Evolutionary conservation across 2,329 filamentous ascomycete genomes (phyloP).

Genomic region (Pezicula neosporulosa): DNA sequence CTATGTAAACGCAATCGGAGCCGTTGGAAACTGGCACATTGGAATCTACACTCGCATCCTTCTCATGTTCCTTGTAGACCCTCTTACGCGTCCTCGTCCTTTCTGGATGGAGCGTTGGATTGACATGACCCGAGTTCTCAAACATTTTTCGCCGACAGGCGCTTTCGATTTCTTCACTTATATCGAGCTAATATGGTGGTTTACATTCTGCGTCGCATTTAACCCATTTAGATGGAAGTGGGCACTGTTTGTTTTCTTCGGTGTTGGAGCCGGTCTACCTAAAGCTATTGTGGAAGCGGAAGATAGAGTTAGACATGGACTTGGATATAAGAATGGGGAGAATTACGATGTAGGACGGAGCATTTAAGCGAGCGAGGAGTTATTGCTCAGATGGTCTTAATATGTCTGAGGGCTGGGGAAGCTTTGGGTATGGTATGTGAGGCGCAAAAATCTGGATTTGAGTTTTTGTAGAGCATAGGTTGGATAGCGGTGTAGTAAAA

Average conservation of each 20-base stretch:
- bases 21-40: conserved; percentile 84
- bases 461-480: too few relatives aligned
- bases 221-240: conserved; percentile 93
- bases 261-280: conserved; percentile 65
- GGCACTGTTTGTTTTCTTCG: conserved; percentile 79
- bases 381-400: too few relatives aligned
- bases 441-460: too few relatives aligned
- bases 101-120: conserved; percentile 85
- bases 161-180: conserved; percentile 92
- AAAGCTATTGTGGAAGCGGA: conserved; percentile 64
- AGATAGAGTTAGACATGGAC: conserved; percentile 52
- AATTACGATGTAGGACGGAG: conserved; percentile 22
- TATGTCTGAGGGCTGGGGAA: too few relatives aligned
- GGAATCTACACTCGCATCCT: conserved; percentile 85
- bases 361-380: conserved; percentile 7
- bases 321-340: conserved; percentile 35
- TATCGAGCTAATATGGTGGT: conserved; percentile 82
- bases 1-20: conserved; percentile 76
- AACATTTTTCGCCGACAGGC: conserved; percentile 64
- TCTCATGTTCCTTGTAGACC: conserved; percentile 82
- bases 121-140: conserved; percentile 73
- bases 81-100: conserved; percentile 66
- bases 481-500: too few relatives aligned
- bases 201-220: conserved; percentile 70
- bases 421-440: too few relatives aligned